Percentiles rank a stretch among this genome's conserved stretches.
Evolutionary conservation across 2,329 filamentous ascomycete species (phyloP).

Genomic region (Aspergillus awamori): DNA sequence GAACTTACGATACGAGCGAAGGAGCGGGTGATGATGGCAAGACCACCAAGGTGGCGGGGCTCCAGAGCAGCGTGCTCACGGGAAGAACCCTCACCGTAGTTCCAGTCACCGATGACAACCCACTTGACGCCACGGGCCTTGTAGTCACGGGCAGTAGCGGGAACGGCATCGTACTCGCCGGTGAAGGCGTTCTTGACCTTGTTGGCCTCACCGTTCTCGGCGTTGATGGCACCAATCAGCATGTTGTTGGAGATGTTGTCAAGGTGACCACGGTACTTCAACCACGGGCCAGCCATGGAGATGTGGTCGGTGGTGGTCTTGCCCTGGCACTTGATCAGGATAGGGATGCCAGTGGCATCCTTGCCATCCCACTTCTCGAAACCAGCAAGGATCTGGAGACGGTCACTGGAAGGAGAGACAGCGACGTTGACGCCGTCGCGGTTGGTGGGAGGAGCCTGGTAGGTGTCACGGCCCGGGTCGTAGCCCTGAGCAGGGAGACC

Average conservation of each 20-base stretch:
- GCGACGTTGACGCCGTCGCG: constrained; percentile 73
- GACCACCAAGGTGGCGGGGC: constrained; percentile 92
- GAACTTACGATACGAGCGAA: constrained; percentile 84
- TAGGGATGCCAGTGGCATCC: constrained; percentile 79
- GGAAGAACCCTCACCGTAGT: constrained; percentile 97
- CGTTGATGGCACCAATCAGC: constrained; percentile 96
- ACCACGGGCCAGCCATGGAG: constrained; percentile 94
- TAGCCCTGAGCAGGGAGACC: constrained; percentile 81
- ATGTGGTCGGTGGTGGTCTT: constrained; percentile 98
- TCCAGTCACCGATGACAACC: constrained; percentile 99
- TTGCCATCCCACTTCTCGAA: constrained; percentile 92
- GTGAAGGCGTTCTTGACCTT: constrained; percentile 91
- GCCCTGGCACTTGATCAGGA: constrained; percentile 93
- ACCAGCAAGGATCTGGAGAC: constrained; percentile 86
- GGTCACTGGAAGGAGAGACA: constrained; percentile 86
- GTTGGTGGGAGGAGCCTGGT: constrained; percentile 89
- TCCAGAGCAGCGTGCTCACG: constrained; percentile 98
- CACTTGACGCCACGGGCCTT: constrained; percentile 95
- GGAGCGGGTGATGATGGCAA: constrained; percentile 92
- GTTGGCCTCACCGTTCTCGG: constrained; percentile 95
- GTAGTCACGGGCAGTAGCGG: constrained; percentile 94
- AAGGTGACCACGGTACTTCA: constrained; percentile 98
- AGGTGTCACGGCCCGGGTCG: constrained; percentile 89
- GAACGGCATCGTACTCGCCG: constrained; percentile 83
- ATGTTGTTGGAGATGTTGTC: constrained; percentile 99